A percentile compares a stretch with the other conserved stretches of the same genome.
These are phyloP conservation scores for Curvularia lunata DNA, from an alignment of 2,329 filamentous ascomycete genomes.

Conservation along the genomic window DNA sequence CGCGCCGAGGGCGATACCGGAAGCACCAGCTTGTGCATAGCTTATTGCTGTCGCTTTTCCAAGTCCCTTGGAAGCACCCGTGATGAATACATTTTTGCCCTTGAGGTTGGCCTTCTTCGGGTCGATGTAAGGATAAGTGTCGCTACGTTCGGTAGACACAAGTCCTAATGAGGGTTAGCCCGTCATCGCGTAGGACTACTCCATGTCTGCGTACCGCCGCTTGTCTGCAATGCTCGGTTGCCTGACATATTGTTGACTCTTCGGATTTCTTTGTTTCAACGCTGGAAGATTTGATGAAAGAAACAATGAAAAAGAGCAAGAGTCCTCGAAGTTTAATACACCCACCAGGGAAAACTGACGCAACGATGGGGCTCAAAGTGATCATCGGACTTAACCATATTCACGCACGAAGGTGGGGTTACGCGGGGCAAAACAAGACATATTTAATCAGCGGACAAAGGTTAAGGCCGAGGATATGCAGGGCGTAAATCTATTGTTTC, in stretches of 20 bases:
- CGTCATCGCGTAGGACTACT: no score
- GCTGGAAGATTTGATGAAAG: not conserved
- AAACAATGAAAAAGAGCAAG: no score
- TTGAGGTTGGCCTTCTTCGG: conserved; percentile 42
- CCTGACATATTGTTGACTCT: not conserved
- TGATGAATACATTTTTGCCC: conserved; percentile 58
- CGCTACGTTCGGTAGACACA: conserved; percentile 44
- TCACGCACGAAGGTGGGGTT: not conserved
- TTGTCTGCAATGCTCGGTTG: not conserved
- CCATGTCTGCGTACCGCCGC: not conserved
- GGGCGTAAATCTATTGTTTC: not conserved
- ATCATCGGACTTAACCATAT: not conserved
- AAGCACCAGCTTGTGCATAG: conserved; percentile 62
- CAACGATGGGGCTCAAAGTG: not conserved
- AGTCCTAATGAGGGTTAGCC: conserved; percentile 15
- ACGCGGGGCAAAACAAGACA: not conserved
- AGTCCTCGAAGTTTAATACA: not conserved
- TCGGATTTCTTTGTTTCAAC: not conserved
- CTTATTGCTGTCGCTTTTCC: conserved; percentile 60
- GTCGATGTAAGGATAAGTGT: conserved; percentile 62
- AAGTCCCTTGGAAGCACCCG: conserved; percentile 62
- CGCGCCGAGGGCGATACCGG: conserved; percentile 61
- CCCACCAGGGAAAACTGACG: not conserved
- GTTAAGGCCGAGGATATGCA: not conserved
- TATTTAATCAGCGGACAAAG: not conserved